Evolutionary conservation across 345 rosid species (phyloP).

Genomic region (Trapa bicornis): DNA sequence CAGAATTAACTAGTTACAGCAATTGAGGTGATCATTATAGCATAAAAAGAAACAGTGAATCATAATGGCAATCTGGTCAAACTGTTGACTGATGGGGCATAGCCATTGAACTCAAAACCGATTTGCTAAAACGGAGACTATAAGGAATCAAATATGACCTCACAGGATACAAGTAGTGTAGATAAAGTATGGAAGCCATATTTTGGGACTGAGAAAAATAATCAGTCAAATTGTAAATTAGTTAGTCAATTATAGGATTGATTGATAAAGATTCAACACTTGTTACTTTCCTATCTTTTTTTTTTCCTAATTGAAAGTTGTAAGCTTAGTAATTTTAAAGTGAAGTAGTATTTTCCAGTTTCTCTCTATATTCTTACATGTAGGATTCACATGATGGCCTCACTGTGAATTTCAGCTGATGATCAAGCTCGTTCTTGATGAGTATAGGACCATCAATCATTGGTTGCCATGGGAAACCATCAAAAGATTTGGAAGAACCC

Average conservation of each 20-base stretch:
- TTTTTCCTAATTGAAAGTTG: no score
- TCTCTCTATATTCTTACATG: no score
- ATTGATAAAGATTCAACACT: no score
- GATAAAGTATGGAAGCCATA: no score
- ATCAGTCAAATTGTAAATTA: no score
- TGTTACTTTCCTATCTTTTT: no score
- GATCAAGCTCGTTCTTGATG: neutral
- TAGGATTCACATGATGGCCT: neutral
- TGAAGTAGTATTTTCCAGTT: no score
- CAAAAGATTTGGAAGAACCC: slow-evolving; percentile 16
- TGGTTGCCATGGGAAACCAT: slow-evolving; percentile 32
- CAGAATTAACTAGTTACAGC: neutral
- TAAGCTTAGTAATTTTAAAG: no score
- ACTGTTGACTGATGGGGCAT: neutral
- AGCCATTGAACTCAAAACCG: neutral
- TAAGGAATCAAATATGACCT: neutral
- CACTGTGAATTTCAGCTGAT: neutral
- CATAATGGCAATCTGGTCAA: neutral
- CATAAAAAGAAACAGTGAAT: no score
- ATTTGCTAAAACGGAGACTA: neutral
- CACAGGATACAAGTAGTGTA: neutral
- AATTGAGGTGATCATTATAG: neutral
- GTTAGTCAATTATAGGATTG: no score
- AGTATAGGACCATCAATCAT: slow-evolving; percentile 25
- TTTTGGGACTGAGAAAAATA: no score